These are phyloP conservation scores for Syzygium jambos DNA, from an alignment of 345 rosid genomes.

Conservation along the genomic window DNA sequence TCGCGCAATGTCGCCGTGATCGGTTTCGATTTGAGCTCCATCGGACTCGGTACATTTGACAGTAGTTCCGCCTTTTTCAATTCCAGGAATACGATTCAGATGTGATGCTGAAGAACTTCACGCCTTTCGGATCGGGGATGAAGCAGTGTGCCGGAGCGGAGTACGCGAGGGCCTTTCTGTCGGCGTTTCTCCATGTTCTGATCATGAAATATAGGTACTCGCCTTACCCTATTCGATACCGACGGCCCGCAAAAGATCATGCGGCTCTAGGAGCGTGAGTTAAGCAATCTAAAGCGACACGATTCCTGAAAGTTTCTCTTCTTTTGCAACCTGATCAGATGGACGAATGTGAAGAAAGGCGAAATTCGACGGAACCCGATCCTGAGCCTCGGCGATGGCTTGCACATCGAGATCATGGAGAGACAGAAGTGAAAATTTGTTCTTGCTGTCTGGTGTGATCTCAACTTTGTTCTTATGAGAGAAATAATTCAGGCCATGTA, in stretches of 20 bases:
- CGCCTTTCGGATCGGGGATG: slow-evolving; percentile 21
- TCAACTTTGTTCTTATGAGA: not conserved
- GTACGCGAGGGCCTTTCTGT: not conserved
- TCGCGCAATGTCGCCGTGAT: not conserved
- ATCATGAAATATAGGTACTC: slow-evolving; percentile 14
- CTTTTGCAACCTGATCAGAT: not conserved
- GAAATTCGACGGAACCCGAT: not conserved
- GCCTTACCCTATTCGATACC: not conserved
- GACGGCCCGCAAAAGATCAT: not conserved
- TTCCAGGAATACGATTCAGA: not conserved
- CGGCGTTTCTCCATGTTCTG: slow-evolving; percentile 14
- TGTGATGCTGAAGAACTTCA: slow-evolving; percentile 12
- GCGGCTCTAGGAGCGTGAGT: not conserved
- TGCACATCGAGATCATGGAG: not conserved
- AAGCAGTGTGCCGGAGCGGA: slow-evolving; percentile 21
- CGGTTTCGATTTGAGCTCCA: not conserved
- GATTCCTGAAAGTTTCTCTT: not conserved
- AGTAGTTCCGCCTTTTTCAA: not conserved
- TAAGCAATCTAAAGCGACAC: not conserved
- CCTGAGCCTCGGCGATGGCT: not conserved
- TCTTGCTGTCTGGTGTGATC: not conserved
- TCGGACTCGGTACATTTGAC: not conserved
- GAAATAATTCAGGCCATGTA: no score
- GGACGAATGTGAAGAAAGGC: slow-evolving; percentile 1
- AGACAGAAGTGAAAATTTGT: not conserved